Percentiles rank a stretch among this genome's conserved stretches.
Conservation (phyloP, 441 rosid species). For the Erodium trifolium region DNA sequence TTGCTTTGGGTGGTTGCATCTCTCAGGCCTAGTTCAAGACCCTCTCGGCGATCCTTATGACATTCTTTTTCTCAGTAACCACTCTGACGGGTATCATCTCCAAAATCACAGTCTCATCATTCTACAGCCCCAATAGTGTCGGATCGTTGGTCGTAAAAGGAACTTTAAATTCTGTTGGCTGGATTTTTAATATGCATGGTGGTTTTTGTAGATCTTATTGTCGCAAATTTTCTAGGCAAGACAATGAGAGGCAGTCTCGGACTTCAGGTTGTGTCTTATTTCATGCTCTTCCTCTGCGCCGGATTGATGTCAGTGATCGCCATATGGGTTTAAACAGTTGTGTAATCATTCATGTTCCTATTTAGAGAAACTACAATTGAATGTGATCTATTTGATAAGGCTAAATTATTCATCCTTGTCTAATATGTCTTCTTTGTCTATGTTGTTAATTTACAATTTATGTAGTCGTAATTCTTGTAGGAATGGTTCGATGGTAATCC, state of each 20-base stretch:
- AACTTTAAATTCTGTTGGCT: constrained; percentile 63
- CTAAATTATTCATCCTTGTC: no score
- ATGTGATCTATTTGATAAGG: no score
- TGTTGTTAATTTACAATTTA: no score
- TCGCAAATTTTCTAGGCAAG: constrained; percentile 68
- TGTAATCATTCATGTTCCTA: no score
- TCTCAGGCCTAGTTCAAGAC: constrained; percentile 68
- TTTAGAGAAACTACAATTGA: no score
- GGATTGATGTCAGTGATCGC: constrained; percentile 73
- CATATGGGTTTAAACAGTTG: constrained; percentile 43
- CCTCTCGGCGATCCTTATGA: constrained; percentile 50
- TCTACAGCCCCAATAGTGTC: constrained; percentile 32
- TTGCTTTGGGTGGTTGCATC: constrained; percentile 88
- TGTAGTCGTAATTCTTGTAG: no score
- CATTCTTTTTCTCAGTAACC: constrained; percentile 67
- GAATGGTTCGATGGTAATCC: no score
- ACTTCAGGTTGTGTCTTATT: constrained; percentile 58
- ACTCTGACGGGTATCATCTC: constrained; percentile 63
- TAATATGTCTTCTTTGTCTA: no score
- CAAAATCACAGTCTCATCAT: constrained; percentile 44
- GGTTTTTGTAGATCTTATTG: constrained; percentile 65
- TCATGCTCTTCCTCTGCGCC: constrained; percentile 69
- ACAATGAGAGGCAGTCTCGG: constrained; percentile 74
- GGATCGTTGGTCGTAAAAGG: constrained; percentile 65
- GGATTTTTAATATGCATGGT: constrained; percentile 88